phyloP scores from a whole-genome alignment of 2,329 filamentous ascomycete genomes.

The Plenodomus biglobosus region DNA sequence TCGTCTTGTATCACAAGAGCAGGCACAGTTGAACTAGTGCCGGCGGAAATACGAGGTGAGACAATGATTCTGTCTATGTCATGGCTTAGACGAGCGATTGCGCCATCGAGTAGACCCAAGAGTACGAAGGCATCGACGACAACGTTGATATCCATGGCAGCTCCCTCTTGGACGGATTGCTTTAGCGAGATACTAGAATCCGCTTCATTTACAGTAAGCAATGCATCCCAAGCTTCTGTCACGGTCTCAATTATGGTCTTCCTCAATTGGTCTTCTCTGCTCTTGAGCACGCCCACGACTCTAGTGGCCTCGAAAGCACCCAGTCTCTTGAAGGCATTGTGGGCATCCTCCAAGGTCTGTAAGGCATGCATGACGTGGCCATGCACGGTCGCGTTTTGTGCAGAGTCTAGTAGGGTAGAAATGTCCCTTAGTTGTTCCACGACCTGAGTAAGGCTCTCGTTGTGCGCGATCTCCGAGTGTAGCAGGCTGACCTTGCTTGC shows the following conservation, averaged over 20 bases:
- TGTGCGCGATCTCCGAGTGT: conserved; percentile 62
- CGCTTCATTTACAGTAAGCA: conserved; percentile 65
- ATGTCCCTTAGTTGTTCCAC: conserved; percentile 56
- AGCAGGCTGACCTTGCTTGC: conserved; percentile 58
- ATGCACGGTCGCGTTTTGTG: conserved; percentile 49
- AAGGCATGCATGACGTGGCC: conserved; percentile 53
- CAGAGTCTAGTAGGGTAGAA: conserved; percentile 52
- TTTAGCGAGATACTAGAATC: conserved; percentile 60
- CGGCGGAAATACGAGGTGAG: conserved; percentile 56
- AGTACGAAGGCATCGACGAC: conserved; percentile 41
- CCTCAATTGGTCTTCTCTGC: conserved; percentile 67
- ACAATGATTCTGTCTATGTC: conserved; percentile 64
- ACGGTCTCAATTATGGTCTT: conserved; percentile 67
- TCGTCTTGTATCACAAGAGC: conserved; percentile 40
- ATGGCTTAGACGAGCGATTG: conserved; percentile 61
- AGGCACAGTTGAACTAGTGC: conserved; percentile 39
- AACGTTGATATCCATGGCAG: conserved; percentile 34
- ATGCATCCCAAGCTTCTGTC: conserved; percentile 67
- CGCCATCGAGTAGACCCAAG: conserved; percentile 51
- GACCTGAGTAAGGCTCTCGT: conserved; percentile 54
- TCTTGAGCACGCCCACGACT: conserved; percentile 65
- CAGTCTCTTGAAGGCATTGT: conserved; percentile 60
- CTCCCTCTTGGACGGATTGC: conserved; percentile 47
- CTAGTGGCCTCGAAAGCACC: conserved; percentile 63
- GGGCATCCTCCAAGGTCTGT: conserved; percentile 51